These are phyloP conservation scores for Apiospora rasikravindrae DNA, from an alignment of 2,329 filamentous ascomycete genomes.

Conservation along the genomic window DNA sequence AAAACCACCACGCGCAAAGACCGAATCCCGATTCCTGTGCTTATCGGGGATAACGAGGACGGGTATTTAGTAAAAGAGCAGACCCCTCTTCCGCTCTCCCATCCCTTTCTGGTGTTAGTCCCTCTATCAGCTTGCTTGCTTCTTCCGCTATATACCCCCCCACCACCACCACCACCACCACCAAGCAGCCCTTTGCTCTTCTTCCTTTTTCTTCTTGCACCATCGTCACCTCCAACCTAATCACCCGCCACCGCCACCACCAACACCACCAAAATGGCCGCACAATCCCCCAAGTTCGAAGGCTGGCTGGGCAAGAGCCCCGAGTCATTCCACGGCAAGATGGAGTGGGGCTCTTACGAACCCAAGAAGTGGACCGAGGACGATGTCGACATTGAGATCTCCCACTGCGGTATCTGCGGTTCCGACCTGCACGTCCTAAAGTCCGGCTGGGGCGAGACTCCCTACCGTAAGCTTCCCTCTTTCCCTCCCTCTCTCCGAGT, in stretches of 20 bases:
- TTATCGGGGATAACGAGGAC: neutral
- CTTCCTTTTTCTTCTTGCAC: neutral
- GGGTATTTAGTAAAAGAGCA: conserved; percentile 15
- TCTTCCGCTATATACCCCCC: neutral
- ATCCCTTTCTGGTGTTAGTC: neutral
- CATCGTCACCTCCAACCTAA: neutral
- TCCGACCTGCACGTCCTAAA: conserved; percentile 43
- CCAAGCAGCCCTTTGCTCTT: neutral
- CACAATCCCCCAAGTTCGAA: conserved; percentile 46
- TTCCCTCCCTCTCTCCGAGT: too few species aligned
- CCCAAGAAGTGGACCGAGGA: conserved; percentile 67
- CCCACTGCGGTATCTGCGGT: conserved; percentile 68
- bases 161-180: too few species aligned
- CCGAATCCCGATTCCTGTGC: neutral
- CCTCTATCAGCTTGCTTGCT: neutral
- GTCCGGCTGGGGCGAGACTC: conserved; percentile 24
- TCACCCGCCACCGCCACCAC: neutral
- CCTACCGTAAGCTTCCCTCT: conserved; percentile 20
- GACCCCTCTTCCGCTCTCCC: neutral
- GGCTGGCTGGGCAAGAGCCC: conserved; percentile 51
- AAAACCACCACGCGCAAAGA: neutral
- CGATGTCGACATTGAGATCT: conserved; percentile 66
- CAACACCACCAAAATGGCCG: conserved; percentile 13
- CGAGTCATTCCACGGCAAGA: conserved; percentile 50
- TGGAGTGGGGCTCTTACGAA: conserved; percentile 58